Evolutionary conservation across 805 yeast genomes (phyloP).

Genomic region (Isabelozyma gotoi): DNA sequence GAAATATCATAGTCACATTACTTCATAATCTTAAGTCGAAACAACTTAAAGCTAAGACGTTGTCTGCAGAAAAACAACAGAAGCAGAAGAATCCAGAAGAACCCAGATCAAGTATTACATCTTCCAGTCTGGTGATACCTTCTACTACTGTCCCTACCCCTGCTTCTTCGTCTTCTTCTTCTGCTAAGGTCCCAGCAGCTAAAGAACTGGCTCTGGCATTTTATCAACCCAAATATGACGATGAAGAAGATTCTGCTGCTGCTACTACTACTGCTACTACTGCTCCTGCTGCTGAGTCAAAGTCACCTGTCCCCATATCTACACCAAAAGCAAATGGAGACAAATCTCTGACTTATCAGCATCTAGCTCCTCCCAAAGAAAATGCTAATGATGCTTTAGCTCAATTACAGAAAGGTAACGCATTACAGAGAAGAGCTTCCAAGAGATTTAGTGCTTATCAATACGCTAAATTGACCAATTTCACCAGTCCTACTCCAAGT

Average conservation of each 20-base stretch:
- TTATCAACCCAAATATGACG: constrained; percentile 1
- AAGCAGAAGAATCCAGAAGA: constrained; percentile 1
- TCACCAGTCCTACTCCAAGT: constrained; percentile 9
- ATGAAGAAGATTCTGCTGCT: background rate
- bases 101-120: background rate
- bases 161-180: constrained; percentile 1
- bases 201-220: background rate
- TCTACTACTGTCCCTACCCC: background rate
- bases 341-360: background rate
- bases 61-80: constrained; percentile 22
- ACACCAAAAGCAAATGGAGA: background rate
- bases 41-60: constrained; percentile 55
- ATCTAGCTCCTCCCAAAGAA: background rate
- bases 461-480: constrained; percentile 67
- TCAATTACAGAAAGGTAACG: constrained; percentile 78
- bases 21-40: constrained; percentile 79
- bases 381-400: constrained; percentile 57
- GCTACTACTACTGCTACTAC: constrained; percentile 3
- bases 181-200: constrained; percentile 1
- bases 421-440: constrained; percentile 88
- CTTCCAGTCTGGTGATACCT: background rate
- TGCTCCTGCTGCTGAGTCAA: too few species aligned
- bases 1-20: constrained; percentile 80
- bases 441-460: constrained; percentile 93
- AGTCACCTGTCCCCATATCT: background rate